A percentile compares a stretch with the other conserved stretches of the same genome.
These are phyloP conservation scores for Boletus sensibilis DNA, from an alignment of 768 basidiomycete genomes.

Conservation along the genomic window DNA sequence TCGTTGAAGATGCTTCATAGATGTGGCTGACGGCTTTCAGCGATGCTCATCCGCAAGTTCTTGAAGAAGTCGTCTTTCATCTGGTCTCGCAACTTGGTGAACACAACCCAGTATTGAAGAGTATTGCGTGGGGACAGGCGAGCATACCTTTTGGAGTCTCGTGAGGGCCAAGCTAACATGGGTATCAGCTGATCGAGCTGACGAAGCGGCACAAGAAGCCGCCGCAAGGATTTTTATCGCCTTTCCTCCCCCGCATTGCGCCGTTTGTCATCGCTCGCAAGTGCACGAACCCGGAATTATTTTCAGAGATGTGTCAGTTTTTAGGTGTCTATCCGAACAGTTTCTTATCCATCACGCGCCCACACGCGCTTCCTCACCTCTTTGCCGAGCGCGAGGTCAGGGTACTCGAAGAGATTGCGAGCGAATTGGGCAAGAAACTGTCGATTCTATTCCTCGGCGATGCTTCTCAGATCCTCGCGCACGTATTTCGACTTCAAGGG, in stretches of 20 bases:
- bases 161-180: conserved; percentile 2
- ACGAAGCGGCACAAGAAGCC: conserved; percentile 58
- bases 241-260: conserved; percentile 66
- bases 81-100: conserved; percentile 68
- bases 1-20: background rate
- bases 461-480: conserved; percentile 59
- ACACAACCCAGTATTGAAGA: conserved; percentile 66
- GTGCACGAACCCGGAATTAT: conserved; percentile 53
- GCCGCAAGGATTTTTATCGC: conserved; percentile 65
- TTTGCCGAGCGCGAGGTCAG: conserved; percentile 60
- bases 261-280: conserved; percentile 62
- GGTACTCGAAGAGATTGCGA: conserved; percentile 61
- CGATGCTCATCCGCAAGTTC: conserved; percentile 46
- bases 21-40: conserved; percentile 34
- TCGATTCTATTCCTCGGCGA: conserved; percentile 56
- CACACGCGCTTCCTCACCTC: conserved; percentile 65
- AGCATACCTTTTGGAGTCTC: conserved; percentile 7
- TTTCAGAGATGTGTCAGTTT: conserved; percentile 69
- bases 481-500: conserved; percentile 60
- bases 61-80: conserved; percentile 59
- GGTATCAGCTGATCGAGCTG: conserved; percentile 53
- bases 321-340: conserved; percentile 53
- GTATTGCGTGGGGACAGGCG: conserved; percentile 68
- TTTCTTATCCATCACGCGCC: conserved; percentile 64
- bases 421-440: conserved; percentile 44